phyloP scores from a whole-genome alignment of 768 basidiomycete genomes.

The Myochromella boudieri region DNA sequence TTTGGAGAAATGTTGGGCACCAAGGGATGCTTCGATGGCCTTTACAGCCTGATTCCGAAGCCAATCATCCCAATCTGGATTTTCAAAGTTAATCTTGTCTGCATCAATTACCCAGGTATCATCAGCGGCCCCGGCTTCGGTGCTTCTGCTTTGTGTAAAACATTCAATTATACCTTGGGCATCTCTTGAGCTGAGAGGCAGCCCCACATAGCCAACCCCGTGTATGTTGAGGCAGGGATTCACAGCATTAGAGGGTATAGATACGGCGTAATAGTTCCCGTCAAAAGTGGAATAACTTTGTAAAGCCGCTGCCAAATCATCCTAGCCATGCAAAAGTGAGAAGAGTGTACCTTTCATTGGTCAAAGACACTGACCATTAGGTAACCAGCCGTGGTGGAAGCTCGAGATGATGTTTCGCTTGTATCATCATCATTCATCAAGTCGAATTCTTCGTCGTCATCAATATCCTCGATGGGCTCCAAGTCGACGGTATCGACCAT shows the following conservation, averaged over 20 bases:
- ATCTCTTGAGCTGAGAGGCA: slow-evolving; percentile 40
- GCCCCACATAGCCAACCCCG: slow-evolving; percentile 40
- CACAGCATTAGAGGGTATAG: slow-evolving; percentile 2
- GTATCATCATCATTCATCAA: too few relatives aligned
- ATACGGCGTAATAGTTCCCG: slow-evolving; percentile 31
- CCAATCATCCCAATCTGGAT: slow-evolving; percentile 38
- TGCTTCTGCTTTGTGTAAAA: slow-evolving; percentile 41
- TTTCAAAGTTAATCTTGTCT: slow-evolving; percentile 34
- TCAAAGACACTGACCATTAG: too few relatives aligned
- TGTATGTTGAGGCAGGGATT: slow-evolving; percentile 41
- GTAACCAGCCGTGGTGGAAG: too few relatives aligned
- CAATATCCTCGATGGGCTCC: too few relatives aligned
- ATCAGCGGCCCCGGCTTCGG: slow-evolving; percentile 41
- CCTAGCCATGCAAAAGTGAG: too few relatives aligned
- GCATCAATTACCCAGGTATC: slow-evolving; percentile 55
- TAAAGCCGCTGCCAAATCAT: slow-evolving; percentile 29
- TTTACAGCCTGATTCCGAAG: slow-evolving; percentile 26
- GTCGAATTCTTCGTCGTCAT: too few relatives aligned
- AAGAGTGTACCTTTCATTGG: too few relatives aligned
- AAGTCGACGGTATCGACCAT: too few relatives aligned
- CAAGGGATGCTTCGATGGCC: slow-evolving; percentile 34
- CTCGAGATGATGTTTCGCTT: too few relatives aligned
- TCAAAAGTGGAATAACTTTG: slow-evolving; percentile 28
- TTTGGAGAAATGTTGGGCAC: slow-evolving; percentile 27
- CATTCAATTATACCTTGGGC: slow-evolving; percentile 35